Evolutionary conservation across 768 basidiomycete species (phyloP), one percentile per base, ranked within the genome.

Genomic region (Lactifluus echinatus): DNA sequence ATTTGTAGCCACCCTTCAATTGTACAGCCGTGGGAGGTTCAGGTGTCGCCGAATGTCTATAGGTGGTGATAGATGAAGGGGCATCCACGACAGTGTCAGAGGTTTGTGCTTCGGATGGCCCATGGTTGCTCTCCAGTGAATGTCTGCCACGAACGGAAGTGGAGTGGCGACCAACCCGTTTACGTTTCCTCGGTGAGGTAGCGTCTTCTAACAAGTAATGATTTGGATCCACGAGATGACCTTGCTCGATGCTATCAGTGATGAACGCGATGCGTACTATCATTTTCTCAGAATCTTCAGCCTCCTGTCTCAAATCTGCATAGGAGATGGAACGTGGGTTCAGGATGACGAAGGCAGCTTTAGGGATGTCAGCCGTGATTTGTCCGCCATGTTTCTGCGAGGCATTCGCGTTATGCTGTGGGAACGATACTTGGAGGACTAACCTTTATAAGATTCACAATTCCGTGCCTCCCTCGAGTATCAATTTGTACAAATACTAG

Each of bases 401-500:
- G 26, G 40, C 12, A 31, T 55, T 50, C 28, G 36, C 8, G 15
- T 55, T 43, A 15, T 29, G 29, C 5, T 26, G 43, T 19, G 8
- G 21, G n/a, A 4, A 21, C 12, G 19, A 28, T 29, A 24, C 21
- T 23, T 28, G 24, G 36, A 50, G 23, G 28, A 59, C 53, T 45
- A 34, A 59, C 59, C 79, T 84, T 87, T 66, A 89, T 83, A 8
- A 73, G 69, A 44, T 71, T 71, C 23, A 84, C 75, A 26, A 83
- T 65, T 0, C 71, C 68, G 15, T 72, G 69, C 23, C 86, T 75
- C 49, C 79, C 78, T 43, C 75, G 75, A 1, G 84, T 71, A 62
- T 84, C 84, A n/a, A 87, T 72, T 65, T 86, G 84, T 34, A 88
- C 82, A 62, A 80, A 86, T 45, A 82, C 63, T 10, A 50, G 12